These are phyloP conservation scores for Nicotiana noctiflora DNA, from an alignment of 257 asterid species.

Conservation along the genomic window DNA sequence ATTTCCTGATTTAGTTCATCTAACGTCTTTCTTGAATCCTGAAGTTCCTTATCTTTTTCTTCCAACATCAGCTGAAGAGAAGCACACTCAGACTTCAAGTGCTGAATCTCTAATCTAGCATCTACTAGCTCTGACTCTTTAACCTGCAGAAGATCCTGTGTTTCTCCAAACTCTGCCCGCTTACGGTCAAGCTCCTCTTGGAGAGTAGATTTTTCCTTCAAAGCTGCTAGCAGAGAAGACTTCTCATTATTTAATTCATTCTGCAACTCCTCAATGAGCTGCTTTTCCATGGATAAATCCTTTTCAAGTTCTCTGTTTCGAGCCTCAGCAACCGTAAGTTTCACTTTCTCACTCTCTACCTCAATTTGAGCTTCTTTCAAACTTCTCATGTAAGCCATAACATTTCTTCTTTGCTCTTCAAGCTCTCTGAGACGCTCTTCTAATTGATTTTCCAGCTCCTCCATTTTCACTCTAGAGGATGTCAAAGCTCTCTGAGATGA, in stretches of 20 bases:
- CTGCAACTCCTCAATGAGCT: constrained; percentile 44
- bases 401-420: constrained; percentile 46
- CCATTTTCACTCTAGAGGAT: constrained; percentile 47
- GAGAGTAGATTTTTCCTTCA: constrained; percentile 36
- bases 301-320: constrained; percentile 54
- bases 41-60: constrained; percentile 56
- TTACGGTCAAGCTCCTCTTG: constrained; percentile 43
- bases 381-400: constrained; percentile 45
- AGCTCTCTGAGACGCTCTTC: constrained; percentile 52
- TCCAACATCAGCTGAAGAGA: constrained; percentile 52
- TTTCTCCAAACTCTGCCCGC: constrained; percentile 43
- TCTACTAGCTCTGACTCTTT: constrained; percentile 79
- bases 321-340: constrained; percentile 57
- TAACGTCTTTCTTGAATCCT: constrained; percentile 37
- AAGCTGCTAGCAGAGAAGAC: constrained; percentile 40
- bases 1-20: constrained; percentile 50
- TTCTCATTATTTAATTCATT: constrained; percentile 45
- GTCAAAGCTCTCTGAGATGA: constrained; percentile 61
- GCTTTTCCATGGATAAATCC: constrained; percentile 60
- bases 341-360: constrained; percentile 59
- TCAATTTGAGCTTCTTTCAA: constrained; percentile 65
- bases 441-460: constrained; percentile 52
- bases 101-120: constrained; percentile 65
- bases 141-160: constrained; percentile 39
- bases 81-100: constrained; percentile 45